Percentiles rank a stretch among this genome's conserved stretches.
Conservation (phyloP, 2,329 filamentous ascomycete genomes). For the Cladosporium sphaerospermum region DNA sequence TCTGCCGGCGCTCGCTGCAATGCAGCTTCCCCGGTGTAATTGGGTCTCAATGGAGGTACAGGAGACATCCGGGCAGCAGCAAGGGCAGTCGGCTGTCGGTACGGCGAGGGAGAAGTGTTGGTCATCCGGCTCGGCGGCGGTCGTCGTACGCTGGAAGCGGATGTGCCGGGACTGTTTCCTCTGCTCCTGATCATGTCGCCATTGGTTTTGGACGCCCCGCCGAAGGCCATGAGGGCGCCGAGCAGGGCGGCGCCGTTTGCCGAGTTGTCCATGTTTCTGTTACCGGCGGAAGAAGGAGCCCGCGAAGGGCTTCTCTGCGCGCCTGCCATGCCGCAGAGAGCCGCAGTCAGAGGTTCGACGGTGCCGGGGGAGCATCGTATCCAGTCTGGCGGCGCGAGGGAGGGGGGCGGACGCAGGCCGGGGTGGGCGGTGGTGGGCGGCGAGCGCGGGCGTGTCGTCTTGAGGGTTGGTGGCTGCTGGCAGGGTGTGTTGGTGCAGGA, state of each 20-base stretch:
- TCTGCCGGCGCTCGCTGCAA: slow-evolving; percentile 1
- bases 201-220: slow-evolving; percentile 36
- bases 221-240: slow-evolving; percentile 45
- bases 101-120: slow-evolving; percentile 13
- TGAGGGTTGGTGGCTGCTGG: no score
- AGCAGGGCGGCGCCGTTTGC: slow-evolving; percentile 39
- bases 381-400: not conserved
- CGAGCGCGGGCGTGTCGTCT: no score
- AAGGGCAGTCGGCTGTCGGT: slow-evolving; percentile 2
- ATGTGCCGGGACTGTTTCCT: slow-evolving; percentile 1
- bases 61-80: not conserved
- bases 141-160: slow-evolving; percentile 21
- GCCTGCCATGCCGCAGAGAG: slow-evolving; percentile 11
- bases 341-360: not conserved
- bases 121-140: slow-evolving; percentile 7
- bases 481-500: no score
- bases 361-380: not conserved
- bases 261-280: slow-evolving; percentile 5
- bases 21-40: not conserved
- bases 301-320: slow-evolving; percentile 10
- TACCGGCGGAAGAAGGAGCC: slow-evolving; percentile 2
- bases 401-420: not conserved
- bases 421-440: not conserved
- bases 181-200: slow-evolving; percentile 10
- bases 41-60: not conserved